Conservation (phyloP, 768 basidiomycete genomes). For the Tylopilus cervinicoccineus region DNA sequence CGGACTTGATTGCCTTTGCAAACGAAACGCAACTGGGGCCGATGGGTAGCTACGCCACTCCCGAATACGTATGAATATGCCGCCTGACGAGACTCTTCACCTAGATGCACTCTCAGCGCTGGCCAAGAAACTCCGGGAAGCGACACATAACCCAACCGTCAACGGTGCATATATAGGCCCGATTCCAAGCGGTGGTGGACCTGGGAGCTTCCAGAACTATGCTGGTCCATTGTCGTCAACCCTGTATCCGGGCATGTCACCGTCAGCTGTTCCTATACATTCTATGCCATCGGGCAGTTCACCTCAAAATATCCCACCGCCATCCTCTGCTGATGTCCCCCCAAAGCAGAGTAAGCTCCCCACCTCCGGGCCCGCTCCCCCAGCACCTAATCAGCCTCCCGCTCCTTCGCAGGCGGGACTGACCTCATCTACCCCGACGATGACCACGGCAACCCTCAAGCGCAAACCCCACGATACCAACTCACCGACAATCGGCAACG, state of each 20-base stretch:
- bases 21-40: slow-evolving; percentile 54
- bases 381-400: slow-evolving; percentile 37
- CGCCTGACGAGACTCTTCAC: slow-evolving; percentile 21
- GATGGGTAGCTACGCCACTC: slow-evolving; percentile 48
- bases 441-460: slow-evolving; percentile 49
- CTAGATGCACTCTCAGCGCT: slow-evolving; percentile 43
- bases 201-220: slow-evolving; percentile 22
- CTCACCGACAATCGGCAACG: slow-evolving; percentile 49
- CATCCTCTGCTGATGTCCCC: slow-evolving; percentile 49
- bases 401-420: slow-evolving; percentile 40
- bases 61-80: slow-evolving; percentile 23
- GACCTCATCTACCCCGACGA: slow-evolving; percentile 44
- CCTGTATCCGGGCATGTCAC: slow-evolving; percentile 42
- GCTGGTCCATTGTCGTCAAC: slow-evolving; percentile 36
- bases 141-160: slow-evolving; percentile 7
- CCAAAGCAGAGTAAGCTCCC: slow-evolving; percentile 64
- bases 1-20: slow-evolving; percentile 68
- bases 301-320: slow-evolving; percentile 44
- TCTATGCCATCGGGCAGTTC: slow-evolving; percentile 39
- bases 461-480: slow-evolving; percentile 46
- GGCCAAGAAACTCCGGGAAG: slow-evolving; percentile 37
- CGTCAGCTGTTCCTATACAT: slow-evolving; percentile 43
- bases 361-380: slow-evolving; percentile 39
- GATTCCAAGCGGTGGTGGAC: slow-evolving; percentile 17
- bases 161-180: slow-evolving; percentile 21